Base-by-base conservation (phyloP, 2,329 filamentous ascomycete genomes). In the Aspergillus awamori region DNA sequence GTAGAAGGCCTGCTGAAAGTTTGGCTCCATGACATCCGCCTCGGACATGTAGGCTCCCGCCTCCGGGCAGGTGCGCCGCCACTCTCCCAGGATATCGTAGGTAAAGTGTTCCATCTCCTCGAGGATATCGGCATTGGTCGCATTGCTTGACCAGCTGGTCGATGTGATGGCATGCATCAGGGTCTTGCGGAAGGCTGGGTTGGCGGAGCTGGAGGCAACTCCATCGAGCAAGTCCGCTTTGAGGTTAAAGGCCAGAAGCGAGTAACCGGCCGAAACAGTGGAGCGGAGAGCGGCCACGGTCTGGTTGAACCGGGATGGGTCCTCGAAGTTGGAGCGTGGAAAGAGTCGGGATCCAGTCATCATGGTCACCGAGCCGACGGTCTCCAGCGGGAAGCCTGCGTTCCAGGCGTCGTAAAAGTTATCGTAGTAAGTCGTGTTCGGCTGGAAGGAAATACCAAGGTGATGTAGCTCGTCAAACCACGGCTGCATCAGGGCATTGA, bases 31-130 rank as follows among this genome's bases (percentile, higher is more conserved):
- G 53, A 81, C 80, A 67, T 84, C 78, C 2, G 79, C 82, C 72
- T 86, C 84, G 65, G 84, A 85, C 76, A 72, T 71, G 39, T 73
- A 73, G 0, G 67, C 68, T 8, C 69, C 69, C 1, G 69, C 56
- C 1, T 69, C 67, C 0, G 70, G 71, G 48, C 65, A 69, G 13
- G 64, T 67, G 30, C 61, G 60, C 11, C 69, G 70, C 71, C 70
- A 73, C 45, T 64, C 49, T 24, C 63, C 66, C 20, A 70, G 26
- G 3, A 67, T 38, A 2, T 61, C 52, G 22, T 69, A 58, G 2
- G 67, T 70, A 53, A 74, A 64, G 38, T 57, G 24, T 5, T 68
- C 48, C 69, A 70, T 70, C 5, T 57, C 58, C 10, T 53, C 6
- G 15, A 65, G 59, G 4, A 81, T 77, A 2, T 81, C 77, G 0